Percentiles rank a stretch among this genome's conserved stretches.
These are phyloP conservation scores for Solanum clarkiae DNA, from an alignment of 257 asterid species.

Conservation along the genomic window DNA sequence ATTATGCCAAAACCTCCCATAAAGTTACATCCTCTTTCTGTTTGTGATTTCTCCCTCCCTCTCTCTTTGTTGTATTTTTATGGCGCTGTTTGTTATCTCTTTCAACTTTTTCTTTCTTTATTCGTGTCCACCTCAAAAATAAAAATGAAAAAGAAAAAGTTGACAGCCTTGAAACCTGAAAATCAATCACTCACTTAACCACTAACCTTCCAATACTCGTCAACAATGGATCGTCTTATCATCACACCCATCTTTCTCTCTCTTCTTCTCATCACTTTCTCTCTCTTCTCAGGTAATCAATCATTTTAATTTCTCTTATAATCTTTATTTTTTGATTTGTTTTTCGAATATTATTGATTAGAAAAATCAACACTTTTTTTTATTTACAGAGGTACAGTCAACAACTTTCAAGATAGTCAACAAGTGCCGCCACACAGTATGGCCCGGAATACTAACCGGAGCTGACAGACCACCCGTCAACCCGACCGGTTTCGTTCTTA, in stretches of 20 bases:
- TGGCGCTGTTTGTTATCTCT: not conserved
- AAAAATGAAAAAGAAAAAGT: not conserved
- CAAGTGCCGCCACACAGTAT: slow-evolving; percentile 71
- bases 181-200: not conserved
- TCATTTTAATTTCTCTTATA: not conserved
- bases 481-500: slow-evolving; percentile 70
- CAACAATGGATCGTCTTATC: slow-evolving; percentile 29
- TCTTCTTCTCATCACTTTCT: slow-evolving; percentile 25
- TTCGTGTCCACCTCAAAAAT: not conserved
- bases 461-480: slow-evolving; percentile 48
- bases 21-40: not conserved
- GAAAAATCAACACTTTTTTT: not conserved
- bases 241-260: slow-evolving; percentile 11
- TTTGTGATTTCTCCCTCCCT: not conserved
- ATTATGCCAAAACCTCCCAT: not conserved
- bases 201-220: not conserved
- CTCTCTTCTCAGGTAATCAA: slow-evolving; percentile 32
- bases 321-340: not conserved
- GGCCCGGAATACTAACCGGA: slow-evolving; percentile 94
- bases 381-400: slow-evolving; percentile 36
- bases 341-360: too few relatives aligned
- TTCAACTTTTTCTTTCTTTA: not conserved
- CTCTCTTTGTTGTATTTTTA: not conserved
- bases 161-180: not conserved
- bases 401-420: slow-evolving; percentile 80